Percentiles rank a stretch among this genome's conserved stretches.
phyloP scores from a whole-genome alignment of 106 monocot genomes.

The Dendrobium chrysotoxum region DNA sequence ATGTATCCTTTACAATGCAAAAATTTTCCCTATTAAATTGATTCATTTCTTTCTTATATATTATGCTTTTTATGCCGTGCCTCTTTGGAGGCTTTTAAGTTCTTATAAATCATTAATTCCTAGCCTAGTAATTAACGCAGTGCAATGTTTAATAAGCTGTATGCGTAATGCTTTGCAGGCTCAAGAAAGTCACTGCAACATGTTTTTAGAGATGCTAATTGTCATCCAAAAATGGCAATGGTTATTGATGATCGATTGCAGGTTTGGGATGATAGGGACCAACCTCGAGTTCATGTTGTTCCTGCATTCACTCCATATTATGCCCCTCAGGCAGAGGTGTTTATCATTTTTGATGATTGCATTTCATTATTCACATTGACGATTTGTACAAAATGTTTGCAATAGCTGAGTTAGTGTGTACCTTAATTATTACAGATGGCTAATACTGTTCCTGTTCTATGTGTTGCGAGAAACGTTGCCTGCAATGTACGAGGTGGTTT shows the following conservation, averaged over 20 bases:
- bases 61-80: neutral
- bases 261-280: constrained; percentile 93
- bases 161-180: constrained; percentile 24
- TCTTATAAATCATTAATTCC: neutral
- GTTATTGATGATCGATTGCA: constrained; percentile 89
- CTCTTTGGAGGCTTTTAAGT: neutral
- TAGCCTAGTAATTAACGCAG: neutral
- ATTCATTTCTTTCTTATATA: neutral
- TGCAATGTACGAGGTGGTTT: constrained; percentile 95
- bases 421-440: constrained; percentile 34
- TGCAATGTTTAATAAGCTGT: neutral
- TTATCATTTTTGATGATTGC: neutral
- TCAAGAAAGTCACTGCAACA: constrained; percentile 64
- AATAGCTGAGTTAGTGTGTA: neutral
- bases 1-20: neutral
- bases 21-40: neutral
- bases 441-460: constrained; percentile 72
- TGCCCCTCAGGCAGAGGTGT: constrained; percentile 96
- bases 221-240: constrained; percentile 94
- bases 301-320: constrained; percentile 90
- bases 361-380: neutral
- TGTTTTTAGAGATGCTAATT: constrained; percentile 75
- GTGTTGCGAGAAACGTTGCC: constrained; percentile 97
- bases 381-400: neutral
- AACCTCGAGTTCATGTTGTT: constrained; percentile 90